Conservation (phyloP, 768 basidiomycete species). For the Gyrodon lividus region DNA sequence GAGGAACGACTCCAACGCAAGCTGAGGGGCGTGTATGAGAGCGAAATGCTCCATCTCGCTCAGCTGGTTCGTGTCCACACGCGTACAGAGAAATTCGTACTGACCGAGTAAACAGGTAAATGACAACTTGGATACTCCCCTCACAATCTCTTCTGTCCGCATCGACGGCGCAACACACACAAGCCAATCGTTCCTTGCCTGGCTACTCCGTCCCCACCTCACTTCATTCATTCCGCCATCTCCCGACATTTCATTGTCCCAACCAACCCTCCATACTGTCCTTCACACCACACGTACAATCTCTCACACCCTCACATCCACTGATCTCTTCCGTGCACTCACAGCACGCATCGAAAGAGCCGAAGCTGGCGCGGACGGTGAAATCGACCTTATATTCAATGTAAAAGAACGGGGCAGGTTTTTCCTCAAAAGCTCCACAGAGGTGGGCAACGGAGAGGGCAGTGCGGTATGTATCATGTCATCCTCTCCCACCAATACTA, state of each 20-base stretch:
- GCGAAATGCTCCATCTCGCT: constrained; percentile 56
- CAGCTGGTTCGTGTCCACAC: constrained; percentile 46
- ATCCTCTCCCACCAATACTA: background rate
- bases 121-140: constrained; percentile 42
- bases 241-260: constrained; percentile 5
- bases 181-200: constrained; percentile 77
- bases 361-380: constrained; percentile 50
- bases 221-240: constrained; percentile 15
- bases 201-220: constrained; percentile 69
- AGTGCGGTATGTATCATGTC: constrained; percentile 65
- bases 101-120: background rate
- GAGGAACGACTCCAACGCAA: constrained; percentile 68
- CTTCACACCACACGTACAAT: constrained; percentile 70
- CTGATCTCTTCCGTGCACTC: constrained; percentile 75
- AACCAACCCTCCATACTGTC: constrained; percentile 55
- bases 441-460: constrained; percentile 91
- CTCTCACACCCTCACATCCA: constrained; percentile 60
- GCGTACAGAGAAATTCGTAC: background rate
- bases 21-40: constrained; percentile 77
- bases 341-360: constrained; percentile 62
- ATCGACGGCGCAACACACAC: constrained; percentile 77
- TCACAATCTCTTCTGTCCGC: constrained; percentile 74
- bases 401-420: constrained; percentile 75
- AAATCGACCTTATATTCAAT: constrained; percentile 80
- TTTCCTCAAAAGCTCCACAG: constrained; percentile 80